These are phyloP conservation scores for Aspergillus awamori DNA, from an alignment of 2,329 filamentous ascomycete species.

Conservation along the genomic window DNA sequence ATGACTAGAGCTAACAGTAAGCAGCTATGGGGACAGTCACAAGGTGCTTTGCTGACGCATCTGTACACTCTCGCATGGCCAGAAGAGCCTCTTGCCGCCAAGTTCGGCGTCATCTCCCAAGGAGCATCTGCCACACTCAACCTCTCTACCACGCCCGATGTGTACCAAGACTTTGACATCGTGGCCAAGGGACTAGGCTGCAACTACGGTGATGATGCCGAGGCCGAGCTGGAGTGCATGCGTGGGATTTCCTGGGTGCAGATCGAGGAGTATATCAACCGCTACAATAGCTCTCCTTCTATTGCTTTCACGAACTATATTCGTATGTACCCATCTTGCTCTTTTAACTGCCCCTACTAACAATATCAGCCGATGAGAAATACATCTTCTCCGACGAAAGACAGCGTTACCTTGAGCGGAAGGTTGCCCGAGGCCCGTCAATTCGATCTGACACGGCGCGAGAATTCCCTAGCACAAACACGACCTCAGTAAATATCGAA, in stretches of 20 bases:
- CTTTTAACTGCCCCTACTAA: neutral
- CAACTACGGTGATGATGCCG: slow-evolving; percentile 23
- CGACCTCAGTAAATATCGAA: slow-evolving; percentile 9
- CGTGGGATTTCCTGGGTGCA: slow-evolving; percentile 26
- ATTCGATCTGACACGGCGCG: slow-evolving; percentile 22
- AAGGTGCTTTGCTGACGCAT: slow-evolving; percentile 25
- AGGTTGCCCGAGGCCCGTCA: slow-evolving; percentile 18
- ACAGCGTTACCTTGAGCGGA: neutral
- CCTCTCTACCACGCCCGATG: slow-evolving; percentile 1
- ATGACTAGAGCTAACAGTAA: neutral
- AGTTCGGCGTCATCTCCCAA: slow-evolving; percentile 24
- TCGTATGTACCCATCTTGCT: neutral
- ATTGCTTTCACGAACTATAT: slow-evolving; percentile 25
- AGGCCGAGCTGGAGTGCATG: slow-evolving; percentile 35
- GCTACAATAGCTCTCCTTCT: slow-evolving; percentile 24
- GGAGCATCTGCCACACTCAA: slow-evolving; percentile 25
- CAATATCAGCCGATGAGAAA: slow-evolving; percentile 25
- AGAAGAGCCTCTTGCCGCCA: slow-evolving; percentile 16
- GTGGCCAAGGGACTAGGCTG: slow-evolving; percentile 34
- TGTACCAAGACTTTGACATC: slow-evolving; percentile 31
- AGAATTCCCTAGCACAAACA: slow-evolving; percentile 22
- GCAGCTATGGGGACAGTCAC: slow-evolving; percentile 32
- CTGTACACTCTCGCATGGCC: slow-evolving; percentile 30
- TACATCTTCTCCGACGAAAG: slow-evolving; percentile 31
- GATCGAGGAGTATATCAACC: slow-evolving; percentile 32